phyloP scores from a whole-genome alignment of 2,329 filamentous ascomycete genomes.

The Gnomoniopsis smithogilvyi region DNA sequence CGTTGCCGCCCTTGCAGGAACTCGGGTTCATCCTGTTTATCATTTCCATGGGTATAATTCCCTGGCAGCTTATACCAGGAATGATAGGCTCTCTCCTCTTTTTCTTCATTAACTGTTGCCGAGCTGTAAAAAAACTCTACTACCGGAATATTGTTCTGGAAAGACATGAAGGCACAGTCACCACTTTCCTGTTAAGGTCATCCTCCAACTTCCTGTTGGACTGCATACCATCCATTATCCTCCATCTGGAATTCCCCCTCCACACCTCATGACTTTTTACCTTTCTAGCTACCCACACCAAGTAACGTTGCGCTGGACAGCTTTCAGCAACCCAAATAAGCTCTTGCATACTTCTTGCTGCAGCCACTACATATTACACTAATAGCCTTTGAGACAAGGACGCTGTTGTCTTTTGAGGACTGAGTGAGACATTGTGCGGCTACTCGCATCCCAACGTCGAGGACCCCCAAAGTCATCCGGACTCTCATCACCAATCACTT shows the following conservation, averaged over 20 bases:
- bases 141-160: too few species aligned
- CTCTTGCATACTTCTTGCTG: background rate
- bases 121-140: too few species aligned
- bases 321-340: background rate
- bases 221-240: background rate
- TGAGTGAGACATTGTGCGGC: background rate
- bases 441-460: background rate
- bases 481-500: background rate
- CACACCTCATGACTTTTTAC: background rate
- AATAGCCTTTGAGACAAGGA: background rate
- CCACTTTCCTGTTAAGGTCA: background rate
- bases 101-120: too few species aligned
- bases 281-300: background rate
- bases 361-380: background rate
- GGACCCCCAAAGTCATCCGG: background rate
- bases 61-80: too few species aligned
- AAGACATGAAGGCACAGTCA: too few species aligned
- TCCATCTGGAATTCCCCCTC: background rate
- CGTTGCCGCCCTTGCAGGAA: too few species aligned
- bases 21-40: too few species aligned
- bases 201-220: background rate
- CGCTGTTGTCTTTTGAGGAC: background rate
- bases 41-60: too few species aligned
- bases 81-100: too few species aligned
- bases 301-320: conserved; percentile 14